A percentile compares a stretch with the other conserved stretches of the same genome.
phyloP scores from a whole-genome alignment of 2,329 filamentous ascomycete genomes.

The Furcasterigmium sp. region DNA sequence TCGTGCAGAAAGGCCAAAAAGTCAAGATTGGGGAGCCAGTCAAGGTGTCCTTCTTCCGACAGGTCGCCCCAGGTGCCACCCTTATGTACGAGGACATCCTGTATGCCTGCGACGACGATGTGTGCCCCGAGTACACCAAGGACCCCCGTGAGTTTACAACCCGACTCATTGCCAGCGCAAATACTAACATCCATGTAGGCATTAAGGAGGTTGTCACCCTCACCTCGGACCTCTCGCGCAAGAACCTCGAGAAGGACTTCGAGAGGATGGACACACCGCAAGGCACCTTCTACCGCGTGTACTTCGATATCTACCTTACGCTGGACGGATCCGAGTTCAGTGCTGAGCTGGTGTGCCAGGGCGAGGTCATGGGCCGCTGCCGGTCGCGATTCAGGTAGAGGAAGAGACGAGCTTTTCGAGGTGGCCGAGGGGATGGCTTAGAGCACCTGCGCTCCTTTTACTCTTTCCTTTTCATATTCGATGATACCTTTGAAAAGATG shows the following conservation, averaged over 20 bases:
- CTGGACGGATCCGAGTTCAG: slow-evolving; percentile 98
- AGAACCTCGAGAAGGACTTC: slow-evolving; percentile 98
- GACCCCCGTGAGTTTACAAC: slow-evolving; percentile 78
- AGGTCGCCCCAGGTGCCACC: slow-evolving; percentile 92
- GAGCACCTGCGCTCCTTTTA: slow-evolving; percentile 6
- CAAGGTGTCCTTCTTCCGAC: slow-evolving; percentile 97
- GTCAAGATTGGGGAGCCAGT: slow-evolving; percentile 99
- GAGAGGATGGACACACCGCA: slow-evolving; percentile 99
- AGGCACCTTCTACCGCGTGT: slow-evolving; percentile 86
- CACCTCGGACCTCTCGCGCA: slow-evolving; percentile 92
- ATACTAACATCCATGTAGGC: slow-evolving; percentile 47
- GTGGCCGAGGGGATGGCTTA: slow-evolving; percentile 3
- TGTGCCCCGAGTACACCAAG: slow-evolving; percentile 97
- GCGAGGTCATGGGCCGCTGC: slow-evolving; percentile 97
- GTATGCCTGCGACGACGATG: slow-evolving; percentile 96
- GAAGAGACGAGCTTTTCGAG: neutral
- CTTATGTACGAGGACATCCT: slow-evolving; percentile 99
- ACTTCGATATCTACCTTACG: slow-evolving; percentile 80
- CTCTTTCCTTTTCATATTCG: slow-evolving; percentile 11
- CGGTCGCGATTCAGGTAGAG: slow-evolving; percentile 74
- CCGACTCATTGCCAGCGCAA: neutral
- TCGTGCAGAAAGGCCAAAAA: slow-evolving; percentile 96
- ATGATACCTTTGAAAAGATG: slow-evolving; percentile 13
- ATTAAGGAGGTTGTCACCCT: slow-evolving; percentile 99
- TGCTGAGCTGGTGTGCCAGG: slow-evolving; percentile 96